These are phyloP conservation scores for Litsea cubeba DNA, from an alignment of 164 flowering plant genomes.

Conservation along the genomic window DNA sequence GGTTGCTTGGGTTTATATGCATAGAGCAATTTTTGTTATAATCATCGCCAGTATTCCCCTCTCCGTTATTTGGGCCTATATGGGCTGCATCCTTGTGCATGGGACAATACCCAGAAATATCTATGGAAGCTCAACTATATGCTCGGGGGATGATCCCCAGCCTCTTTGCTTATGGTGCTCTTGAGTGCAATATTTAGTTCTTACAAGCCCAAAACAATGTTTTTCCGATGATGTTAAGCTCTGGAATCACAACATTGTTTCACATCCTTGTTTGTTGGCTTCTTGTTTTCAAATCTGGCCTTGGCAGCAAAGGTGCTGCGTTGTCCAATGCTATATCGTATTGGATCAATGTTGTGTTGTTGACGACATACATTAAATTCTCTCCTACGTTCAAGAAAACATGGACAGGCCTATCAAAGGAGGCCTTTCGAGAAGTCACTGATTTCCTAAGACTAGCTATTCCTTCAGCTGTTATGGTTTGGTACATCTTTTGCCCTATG, in stretches of 20 bases:
- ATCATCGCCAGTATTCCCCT: conserved; percentile 16
- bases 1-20: conserved; percentile 81
- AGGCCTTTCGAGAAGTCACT: conserved; percentile 14
- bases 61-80: conserved; percentile 21
- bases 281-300: conserved; percentile 20
- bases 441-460: conserved; percentile 18
- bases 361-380: conserved; percentile 17
- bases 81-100: conserved; percentile 16
- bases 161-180: conserved; percentile 20
- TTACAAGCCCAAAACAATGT: conserved; percentile 20
- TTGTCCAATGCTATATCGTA: conserved; percentile 19
- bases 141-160: conserved; percentile 26
- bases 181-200: conserved; percentile 18
- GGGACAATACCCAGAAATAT: conserved; percentile 21
- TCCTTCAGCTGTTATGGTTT: conserved; percentile 25
- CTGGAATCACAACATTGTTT: conserved; percentile 16
- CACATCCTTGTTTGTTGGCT: conserved; percentile 20
- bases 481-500: conserved; percentile 8
- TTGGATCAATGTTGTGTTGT: conserved; percentile 22
- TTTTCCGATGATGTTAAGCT: conserved; percentile 20
- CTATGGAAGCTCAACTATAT: conserved; percentile 18
- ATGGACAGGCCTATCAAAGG: conserved; percentile 24
- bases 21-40: conserved; percentile 37
- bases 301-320: conserved; percentile 24
- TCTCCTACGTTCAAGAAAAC: conserved; percentile 21